Base-by-base conservation (phyloP, 768 basidiomycete genomes). In the Tephrocybe sp. region DNA sequence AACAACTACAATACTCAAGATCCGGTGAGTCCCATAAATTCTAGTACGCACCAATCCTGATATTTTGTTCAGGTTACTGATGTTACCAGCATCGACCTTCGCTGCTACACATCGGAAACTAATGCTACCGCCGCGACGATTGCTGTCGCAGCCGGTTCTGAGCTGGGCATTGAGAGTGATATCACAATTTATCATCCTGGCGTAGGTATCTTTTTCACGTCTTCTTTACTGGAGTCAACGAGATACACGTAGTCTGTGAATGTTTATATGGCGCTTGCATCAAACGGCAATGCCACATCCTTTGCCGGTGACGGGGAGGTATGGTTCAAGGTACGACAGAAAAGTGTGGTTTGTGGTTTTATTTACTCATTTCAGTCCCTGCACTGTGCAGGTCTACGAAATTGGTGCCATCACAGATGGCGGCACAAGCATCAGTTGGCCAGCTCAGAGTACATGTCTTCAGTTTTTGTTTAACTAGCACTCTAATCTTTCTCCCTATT, bases 141-240 rank as follows among this genome's bases (percentile, higher is more conserved):
- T 47, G 65, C 67, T 24, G 75, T 78, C 40, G 62, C 70, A 35
- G 78, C 77, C 28, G 78, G 78, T 30, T 65, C 69, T 6, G 64
- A 59, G 31, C 62, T 79, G 42, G 76, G 76, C 19, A 71, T 78
- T 58, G 62, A 60, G 38, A 63, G 67, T 49, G 70, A 76, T 53
- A 63, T 64, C 13, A 68, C 67, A 31, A 74, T 78, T 46, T 78
- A 77, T 50, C 78, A 79, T 61, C 71, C 72, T n/a, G 76, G 77
- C 43, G 76, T 73, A 53, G 32, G 67, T 60, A 31, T 28, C 6
- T 6, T 9, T n/a, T 16, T 24, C 12, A 9, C 11, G 12, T 12
- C 11, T 34, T 9, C 25, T 34, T 7, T 39, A n/a, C 4, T 24
- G 7, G n/a, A 13, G 13, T 35, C 5, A 1, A 41, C 1, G 16